Base-by-base conservation (phyloP, 257 asterid genomes). In the Striga asiatica region DNA sequence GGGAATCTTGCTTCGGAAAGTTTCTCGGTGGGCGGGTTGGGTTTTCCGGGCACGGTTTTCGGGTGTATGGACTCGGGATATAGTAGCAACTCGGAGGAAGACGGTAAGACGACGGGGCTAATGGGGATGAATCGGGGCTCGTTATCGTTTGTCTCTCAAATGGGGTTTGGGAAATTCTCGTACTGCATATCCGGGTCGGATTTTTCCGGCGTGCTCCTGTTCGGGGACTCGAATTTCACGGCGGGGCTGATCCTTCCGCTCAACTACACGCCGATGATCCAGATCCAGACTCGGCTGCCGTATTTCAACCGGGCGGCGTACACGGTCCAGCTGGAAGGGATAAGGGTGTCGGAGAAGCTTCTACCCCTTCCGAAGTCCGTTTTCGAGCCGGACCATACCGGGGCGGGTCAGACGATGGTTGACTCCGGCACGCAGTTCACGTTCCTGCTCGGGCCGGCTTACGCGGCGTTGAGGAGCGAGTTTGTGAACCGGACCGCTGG, bases 381-480 rank as follows among this genome's bases (percentile, higher is more conserved):
- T 20, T 78, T 80, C 64, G 83, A 60, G 67, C 98, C 98, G 45
- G 96, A 91, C 29, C 96, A 87, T 18, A 87, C 95, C 5, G 96
- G 98, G 11, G 95, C 98, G 71, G 98, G 98, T 50, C 98, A 91
- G 32, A 87, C 96, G 57, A 87, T 91, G 94, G 93, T 87, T 3
- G 98, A 91, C 57, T 91, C 96, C 17, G 98, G 98, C 13, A 91
- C 98, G 49, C 98, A 91, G 10, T 91, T 86, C 57, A 91, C 94
- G 1, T 91, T 87, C 79, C 88, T 89, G 0, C 83, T 89, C n/a
- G 95, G 92, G 0, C 80, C 85, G 9, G 96, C 81, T 8, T 89
- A 89, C 56, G 62, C 75, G 0, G 86, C 77, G 0, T 9, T 91
- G 54, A 75, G 69, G 41, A 72, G 63, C 28, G 96, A 91, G 66